phyloP scores from a whole-genome alignment of 116 monocot genomes.

The Dioscorea cayenensis region DNA sequence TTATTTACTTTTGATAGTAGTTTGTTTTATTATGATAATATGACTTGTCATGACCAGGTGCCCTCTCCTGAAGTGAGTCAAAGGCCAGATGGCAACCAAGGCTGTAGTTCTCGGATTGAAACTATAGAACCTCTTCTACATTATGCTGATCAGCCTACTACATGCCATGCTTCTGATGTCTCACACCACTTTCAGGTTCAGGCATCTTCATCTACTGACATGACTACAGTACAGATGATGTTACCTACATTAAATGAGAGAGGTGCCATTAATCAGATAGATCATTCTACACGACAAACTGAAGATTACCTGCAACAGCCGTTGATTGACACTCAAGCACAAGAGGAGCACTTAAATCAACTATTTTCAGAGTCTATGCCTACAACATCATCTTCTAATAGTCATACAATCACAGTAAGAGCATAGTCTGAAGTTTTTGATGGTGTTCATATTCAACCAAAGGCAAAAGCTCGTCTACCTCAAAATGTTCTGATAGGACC shows the following conservation, averaged over 20 bases:
- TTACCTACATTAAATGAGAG: too few species aligned
- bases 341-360: not conserved
- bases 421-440: not conserved
- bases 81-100: not conserved
- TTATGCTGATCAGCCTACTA: not conserved
- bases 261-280: too few species aligned
- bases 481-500: conserved; percentile 9
- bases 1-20: too few species aligned
- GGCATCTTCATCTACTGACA: not conserved
- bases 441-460: conserved; percentile 4
- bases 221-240: not conserved
- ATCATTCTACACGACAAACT: too few species aligned
- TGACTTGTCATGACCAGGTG: conserved; percentile 18
- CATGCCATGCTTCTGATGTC: not conserved
- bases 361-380: not conserved
- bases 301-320: too few species aligned
- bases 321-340: too few species aligned
- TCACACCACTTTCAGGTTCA: not conserved
- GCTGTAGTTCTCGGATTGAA: not conserved
- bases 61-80: conserved; percentile 1
- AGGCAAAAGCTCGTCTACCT: conserved; percentile 3
- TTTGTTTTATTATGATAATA: not conserved
- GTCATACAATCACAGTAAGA: not conserved
- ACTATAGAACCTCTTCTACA: not conserved
- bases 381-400: not conserved